Evolutionary conservation across 2,329 filamentous ascomycete species (phyloP), one percentile per base, ranked within the genome.

Genomic region (Neonectria faginata): DNA sequence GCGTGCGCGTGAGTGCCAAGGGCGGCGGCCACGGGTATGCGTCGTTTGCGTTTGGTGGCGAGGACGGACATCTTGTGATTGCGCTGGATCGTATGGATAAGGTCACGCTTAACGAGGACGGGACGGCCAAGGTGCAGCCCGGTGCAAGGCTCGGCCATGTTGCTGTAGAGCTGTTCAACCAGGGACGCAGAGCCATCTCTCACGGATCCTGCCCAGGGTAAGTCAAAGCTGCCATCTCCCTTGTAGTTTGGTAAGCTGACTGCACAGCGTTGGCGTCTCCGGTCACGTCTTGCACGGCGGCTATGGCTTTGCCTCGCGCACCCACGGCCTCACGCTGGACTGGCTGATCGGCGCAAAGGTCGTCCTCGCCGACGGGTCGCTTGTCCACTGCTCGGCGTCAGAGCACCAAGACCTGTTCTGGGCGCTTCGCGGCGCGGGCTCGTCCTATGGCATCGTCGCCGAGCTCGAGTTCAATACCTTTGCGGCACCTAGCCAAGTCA

Each of bases 161-260:
- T 7, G 81, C 81, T 0, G 72, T 64, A 4, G 77, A 81, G 64
- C 71, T 84, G 4, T 79, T 77, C 53, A 70, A 73, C 16, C 77
- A 82, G 55, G 79, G 77, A 0, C 70, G 64, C 68, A 81, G 73
- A 14, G 84, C 81, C 2, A 75, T 87, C 4, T 77, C 81, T 27
- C 84, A 86, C 53, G 84, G 85, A n/a, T 85, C 84, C 1, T 86
- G 85, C 66, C 83, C 85, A 3, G 82, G 80, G 83, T 84, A 69
- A 75, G 79, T 56, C 12, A 1, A 1, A 9, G 29, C 66, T 74
- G 10, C 25, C 25, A 25, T 25, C 25, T 25, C 25, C 25, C 5
- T 25, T 25, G 25, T 2, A 25, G 25, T 25, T 25, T 25, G 6
- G 25, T 14, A 1, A 9, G 29, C 67, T 74, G 10, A 74, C 52